phyloP scores from a whole-genome alignment of 2,329 filamentous ascomycete species.

The Talaromyces sp. region DNA sequence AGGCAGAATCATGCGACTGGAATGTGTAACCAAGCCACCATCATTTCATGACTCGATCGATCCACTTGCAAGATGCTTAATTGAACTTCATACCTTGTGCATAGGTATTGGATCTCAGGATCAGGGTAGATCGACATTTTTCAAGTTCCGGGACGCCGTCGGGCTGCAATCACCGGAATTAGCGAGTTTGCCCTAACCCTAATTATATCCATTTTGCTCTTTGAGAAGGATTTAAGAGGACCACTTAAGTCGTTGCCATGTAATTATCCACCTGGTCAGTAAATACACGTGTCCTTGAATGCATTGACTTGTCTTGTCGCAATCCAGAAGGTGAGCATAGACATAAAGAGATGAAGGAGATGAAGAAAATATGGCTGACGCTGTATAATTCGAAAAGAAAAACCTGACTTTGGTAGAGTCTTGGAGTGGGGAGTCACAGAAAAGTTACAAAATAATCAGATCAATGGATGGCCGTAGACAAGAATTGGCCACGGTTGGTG shows the following conservation, averaged over 20 bases:
- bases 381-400: not conserved
- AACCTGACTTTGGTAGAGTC: not conserved
- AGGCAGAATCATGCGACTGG: not conserved
- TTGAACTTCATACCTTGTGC: not conserved
- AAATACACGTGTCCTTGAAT: not conserved
- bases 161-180: no score
- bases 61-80: not conserved
- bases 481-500: not conserved
- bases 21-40: not conserved
- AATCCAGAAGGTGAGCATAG: not conserved
- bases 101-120: no score
- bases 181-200: not conserved
- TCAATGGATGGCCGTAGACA: not conserved
- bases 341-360: not conserved
- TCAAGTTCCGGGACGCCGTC: no score
- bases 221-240: not conserved
- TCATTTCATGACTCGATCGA: not conserved
- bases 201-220: not conserved
- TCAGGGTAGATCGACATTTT: not conserved
- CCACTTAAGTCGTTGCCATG: not conserved
- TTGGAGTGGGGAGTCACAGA: slow-evolving; percentile 8
- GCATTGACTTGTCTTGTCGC: no score
- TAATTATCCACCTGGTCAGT: not conserved
- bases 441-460: not conserved
- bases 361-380: not conserved